Conservation (phyloP, 2,329 filamentous ascomycete species). For the Talaromyces piceae region DNA sequence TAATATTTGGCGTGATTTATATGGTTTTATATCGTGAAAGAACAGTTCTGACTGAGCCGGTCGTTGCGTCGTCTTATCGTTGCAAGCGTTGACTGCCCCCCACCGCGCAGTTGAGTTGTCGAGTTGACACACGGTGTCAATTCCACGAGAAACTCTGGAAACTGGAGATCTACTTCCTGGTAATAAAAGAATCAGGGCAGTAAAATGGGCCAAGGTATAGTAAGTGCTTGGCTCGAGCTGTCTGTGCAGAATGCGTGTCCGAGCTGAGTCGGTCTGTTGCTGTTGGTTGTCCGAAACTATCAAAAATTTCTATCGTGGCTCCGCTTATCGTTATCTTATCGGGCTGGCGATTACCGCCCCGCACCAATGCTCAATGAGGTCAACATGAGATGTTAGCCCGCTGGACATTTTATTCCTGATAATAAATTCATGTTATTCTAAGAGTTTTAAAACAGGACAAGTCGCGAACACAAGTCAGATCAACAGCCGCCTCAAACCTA, state of each 20-base stretch:
- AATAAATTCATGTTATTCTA: background rate
- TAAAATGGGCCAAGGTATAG: too few species aligned
- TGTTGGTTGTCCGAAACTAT: background rate
- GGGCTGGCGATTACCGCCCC: slow-evolving; percentile 1
- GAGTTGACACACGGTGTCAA: background rate
- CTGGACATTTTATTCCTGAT: background rate
- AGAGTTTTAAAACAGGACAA: background rate
- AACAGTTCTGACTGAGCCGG: too few species aligned
- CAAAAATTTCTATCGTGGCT: slow-evolving; percentile 4
- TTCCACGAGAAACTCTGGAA: too few species aligned
- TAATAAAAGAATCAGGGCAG: too few species aligned
- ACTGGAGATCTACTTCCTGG: too few species aligned
- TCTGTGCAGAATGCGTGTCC: background rate
- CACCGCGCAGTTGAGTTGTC: too few species aligned
- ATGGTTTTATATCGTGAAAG: too few species aligned
- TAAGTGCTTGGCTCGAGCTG: background rate
- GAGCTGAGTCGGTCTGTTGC: background rate
- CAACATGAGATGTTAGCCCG: too few species aligned
- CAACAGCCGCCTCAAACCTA: background rate
- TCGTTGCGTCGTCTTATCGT: background rate
- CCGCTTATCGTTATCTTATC: slow-evolving; percentile 14
- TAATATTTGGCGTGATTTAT: background rate
- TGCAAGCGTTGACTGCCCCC: too few species aligned
- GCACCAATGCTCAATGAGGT: background rate
- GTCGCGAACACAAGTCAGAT: background rate